Conservation (phyloP, 371 early-diverging fungal species). For the Zychaea mexicana region DNA sequence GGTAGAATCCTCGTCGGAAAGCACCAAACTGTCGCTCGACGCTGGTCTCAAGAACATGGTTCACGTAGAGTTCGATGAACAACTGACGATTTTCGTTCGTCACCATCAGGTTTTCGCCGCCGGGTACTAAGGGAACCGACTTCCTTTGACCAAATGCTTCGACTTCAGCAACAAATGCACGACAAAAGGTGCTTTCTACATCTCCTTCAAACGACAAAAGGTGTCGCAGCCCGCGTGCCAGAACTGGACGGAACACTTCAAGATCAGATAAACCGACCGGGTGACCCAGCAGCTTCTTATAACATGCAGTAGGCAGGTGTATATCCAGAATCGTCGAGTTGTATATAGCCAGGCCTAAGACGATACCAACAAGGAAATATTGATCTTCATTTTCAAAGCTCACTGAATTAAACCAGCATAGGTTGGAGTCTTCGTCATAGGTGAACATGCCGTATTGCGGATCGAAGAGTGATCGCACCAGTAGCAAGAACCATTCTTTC, state of each 20-base stretch:
- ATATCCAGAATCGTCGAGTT: constrained; percentile 92
- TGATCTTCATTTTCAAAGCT: constrained; percentile 86
- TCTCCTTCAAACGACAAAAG: constrained; percentile 80
- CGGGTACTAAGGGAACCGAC: constrained; percentile 70
- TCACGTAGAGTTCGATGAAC: constrained; percentile 83
- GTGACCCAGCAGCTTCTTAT: constrained; percentile 88
- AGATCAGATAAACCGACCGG: constrained; percentile 65
- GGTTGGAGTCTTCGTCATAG: constrained; percentile 72
- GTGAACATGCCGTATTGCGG: constrained; percentile 84
- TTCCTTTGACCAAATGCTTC: constrained; percentile 78
- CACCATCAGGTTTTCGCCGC: constrained; percentile 75
- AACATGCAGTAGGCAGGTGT: constrained; percentile 88
- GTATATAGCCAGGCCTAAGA: constrained; percentile 93
- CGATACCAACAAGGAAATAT: constrained; percentile 91
- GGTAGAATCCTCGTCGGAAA: constrained; percentile 90
- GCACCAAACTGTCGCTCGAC: constrained; percentile 86
- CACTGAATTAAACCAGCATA: constrained; percentile 93
- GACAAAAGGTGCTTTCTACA: constrained; percentile 84
- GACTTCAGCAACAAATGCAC: constrained; percentile 80
- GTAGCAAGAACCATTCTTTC: constrained; percentile 94
- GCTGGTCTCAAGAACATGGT: constrained; percentile 79
- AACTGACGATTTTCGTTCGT: constrained; percentile 74
- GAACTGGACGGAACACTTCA: constrained; percentile 59
- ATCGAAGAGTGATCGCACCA: constrained; percentile 91
- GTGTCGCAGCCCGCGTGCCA: constrained; percentile 83